These are phyloP conservation scores for Salmacisia buchloeana DNA, from an alignment of 1,284 basidiomycete species.

Conservation along the genomic window DNA sequence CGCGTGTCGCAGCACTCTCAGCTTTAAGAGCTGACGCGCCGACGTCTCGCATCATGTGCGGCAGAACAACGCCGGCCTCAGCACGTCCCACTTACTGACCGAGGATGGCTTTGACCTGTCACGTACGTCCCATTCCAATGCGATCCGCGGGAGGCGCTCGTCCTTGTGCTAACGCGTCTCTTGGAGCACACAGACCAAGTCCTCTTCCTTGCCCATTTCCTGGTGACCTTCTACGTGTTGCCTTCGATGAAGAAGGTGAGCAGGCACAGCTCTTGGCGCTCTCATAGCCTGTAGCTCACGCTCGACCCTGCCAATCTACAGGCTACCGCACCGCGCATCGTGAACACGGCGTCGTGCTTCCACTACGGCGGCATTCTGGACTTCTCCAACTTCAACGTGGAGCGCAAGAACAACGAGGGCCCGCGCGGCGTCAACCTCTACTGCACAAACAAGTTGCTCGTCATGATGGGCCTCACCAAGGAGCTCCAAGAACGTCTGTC, in stretches of 20 bases:
- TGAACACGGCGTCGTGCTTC: constrained; percentile 39
- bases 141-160: not conserved
- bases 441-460: constrained; percentile 34
- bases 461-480: constrained; percentile 33
- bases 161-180: not conserved
- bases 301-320: not conserved
- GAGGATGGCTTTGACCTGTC: constrained; percentile 39
- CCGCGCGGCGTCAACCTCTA: constrained; percentile 26
- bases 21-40: not conserved
- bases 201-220: constrained; percentile 33
- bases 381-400: constrained; percentile 38
- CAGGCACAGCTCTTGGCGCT: not conserved
- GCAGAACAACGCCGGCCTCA: constrained; percentile 36
- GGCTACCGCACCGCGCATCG: constrained; percentile 23
- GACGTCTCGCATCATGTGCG: constrained; percentile 17
- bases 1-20: not conserved
- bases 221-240: constrained; percentile 33
- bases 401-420: constrained; percentile 21
- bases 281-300: not conserved
- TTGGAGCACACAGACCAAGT: constrained; percentile 13
- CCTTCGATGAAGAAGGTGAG: constrained; percentile 16
- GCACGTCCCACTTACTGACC: constrained; percentile 17
- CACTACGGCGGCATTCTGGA: constrained; percentile 32
- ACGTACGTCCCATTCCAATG: constrained; percentile 3
- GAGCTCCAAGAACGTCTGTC: constrained; percentile 34